Evolutionary conservation across 1,284 basidiomycete species (phyloP).

Genomic region (Vanrija sp.): DNA sequence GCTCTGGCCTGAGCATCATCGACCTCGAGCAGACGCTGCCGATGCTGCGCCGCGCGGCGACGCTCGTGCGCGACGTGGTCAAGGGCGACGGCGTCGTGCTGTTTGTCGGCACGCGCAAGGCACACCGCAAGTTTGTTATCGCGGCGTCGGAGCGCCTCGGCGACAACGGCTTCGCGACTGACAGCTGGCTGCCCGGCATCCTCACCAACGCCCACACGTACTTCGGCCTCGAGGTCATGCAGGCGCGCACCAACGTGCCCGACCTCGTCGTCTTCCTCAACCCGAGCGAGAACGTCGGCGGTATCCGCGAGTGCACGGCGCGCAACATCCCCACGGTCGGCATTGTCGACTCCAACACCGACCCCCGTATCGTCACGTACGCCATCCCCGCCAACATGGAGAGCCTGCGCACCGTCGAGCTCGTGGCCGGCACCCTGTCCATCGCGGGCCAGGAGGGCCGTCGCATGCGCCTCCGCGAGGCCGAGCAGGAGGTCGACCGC

Average conservation of each 20-base stretch:
- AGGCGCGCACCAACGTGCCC: constrained; percentile 63
- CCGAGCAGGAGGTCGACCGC: not conserved
- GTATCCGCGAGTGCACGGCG: constrained; percentile 79
- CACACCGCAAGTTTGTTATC: constrained; percentile 69
- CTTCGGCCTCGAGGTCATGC: constrained; percentile 61
- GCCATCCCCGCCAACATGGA: constrained; percentile 93
- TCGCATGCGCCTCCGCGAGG: constrained; percentile 10
- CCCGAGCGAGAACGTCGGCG: constrained; percentile 74
- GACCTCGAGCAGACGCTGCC: constrained; percentile 93
- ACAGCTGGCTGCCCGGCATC: constrained; percentile 90
- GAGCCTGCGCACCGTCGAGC: constrained; percentile 74
- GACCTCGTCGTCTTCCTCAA: constrained; percentile 88
- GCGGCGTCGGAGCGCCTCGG: constrained; percentile 78
- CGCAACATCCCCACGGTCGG: constrained; percentile 82
- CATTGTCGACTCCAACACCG: constrained; percentile 90
- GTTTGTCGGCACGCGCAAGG: constrained; percentile 82
- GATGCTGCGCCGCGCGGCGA: constrained; percentile 82
- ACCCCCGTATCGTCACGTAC: constrained; percentile 95
- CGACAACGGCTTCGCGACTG: constrained; percentile 70
- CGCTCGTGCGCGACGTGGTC: constrained; percentile 77
- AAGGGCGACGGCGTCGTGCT: constrained; percentile 79
- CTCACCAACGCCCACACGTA: constrained; percentile 84
- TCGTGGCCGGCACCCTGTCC: constrained; percentile 85
- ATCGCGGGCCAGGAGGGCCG: constrained; percentile 82
- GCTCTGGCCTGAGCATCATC: constrained; percentile 87